These are phyloP conservation scores for Sordariomycetes sp. DNA, from an alignment of 2,329 filamentous ascomycete genomes.

Conservation along the genomic window DNA sequence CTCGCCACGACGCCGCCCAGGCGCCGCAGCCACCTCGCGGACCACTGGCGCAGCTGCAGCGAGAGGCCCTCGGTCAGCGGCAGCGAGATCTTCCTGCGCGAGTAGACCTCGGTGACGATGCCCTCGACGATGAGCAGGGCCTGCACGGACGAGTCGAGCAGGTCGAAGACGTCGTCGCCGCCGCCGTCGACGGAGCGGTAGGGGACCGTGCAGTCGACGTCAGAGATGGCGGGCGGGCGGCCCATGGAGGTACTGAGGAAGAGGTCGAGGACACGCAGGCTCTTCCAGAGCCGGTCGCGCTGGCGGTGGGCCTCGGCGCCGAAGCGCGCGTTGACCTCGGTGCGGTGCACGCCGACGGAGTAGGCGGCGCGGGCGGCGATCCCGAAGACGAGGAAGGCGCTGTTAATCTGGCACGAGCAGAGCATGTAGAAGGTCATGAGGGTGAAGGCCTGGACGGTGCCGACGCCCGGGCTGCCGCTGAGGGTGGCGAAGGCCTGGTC, in stretches of 20 bases:
- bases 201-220: conserved; percentile 42
- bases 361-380: conserved; percentile 41
- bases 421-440: conserved; percentile 44
- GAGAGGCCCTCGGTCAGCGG: conserved; percentile 43
- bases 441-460: conserved; percentile 37
- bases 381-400: conserved; percentile 42
- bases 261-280: conserved; percentile 37
- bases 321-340: conserved; percentile 42
- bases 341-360: conserved; percentile 40
- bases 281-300: conserved; percentile 42
- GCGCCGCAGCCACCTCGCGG: conserved; percentile 31
- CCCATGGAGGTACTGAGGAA: conserved; percentile 44
- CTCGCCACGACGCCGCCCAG: conserved; percentile 27
- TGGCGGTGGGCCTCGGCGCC: conserved; percentile 29
- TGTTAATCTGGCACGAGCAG: conserved; percentile 42
- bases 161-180: conserved; percentile 27
- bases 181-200: conserved; percentile 25
- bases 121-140: conserved; percentile 39
- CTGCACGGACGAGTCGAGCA: conserved; percentile 41
- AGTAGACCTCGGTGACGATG: conserved; percentile 41
- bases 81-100: conserved; percentile 38
- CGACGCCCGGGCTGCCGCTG: conserved; percentile 31
- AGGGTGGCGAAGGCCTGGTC: conserved; percentile 31
- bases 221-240: conserved; percentile 39
- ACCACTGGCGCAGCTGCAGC: conserved; percentile 40